These are phyloP conservation scores for Scleroderma bovista DNA, from an alignment of 768 basidiomycete genomes.

Conservation along the genomic window DNA sequence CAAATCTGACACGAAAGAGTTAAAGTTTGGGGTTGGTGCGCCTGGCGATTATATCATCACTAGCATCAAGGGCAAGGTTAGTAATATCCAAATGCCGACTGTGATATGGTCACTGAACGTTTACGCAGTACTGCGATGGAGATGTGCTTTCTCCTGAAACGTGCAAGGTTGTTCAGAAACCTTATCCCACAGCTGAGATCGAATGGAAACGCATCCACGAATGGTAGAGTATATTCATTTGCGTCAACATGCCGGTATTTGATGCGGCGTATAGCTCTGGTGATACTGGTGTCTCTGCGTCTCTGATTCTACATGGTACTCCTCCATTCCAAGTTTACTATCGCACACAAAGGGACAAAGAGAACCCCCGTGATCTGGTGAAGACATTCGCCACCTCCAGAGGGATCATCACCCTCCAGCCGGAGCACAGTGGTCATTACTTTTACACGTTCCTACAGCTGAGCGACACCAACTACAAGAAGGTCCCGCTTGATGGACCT, in stretches of 20 bases:
- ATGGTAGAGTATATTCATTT: conserved; percentile 45
- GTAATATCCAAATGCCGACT: conserved; percentile 1
- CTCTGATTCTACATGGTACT: conserved; percentile 80
- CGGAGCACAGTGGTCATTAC: conserved; percentile 86
- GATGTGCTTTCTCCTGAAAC: conserved; percentile 79
- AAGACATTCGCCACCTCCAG: conserved; percentile 64
- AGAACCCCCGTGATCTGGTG: conserved; percentile 51
- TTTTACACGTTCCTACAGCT: conserved; percentile 74
- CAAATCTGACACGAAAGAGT: conserved; percentile 36
- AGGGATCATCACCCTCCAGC: conserved; percentile 79
- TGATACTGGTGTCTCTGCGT: conserved; percentile 87
- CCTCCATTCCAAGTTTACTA: conserved; percentile 88
- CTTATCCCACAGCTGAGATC: conserved; percentile 77
- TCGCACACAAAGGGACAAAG: conserved; percentile 63
- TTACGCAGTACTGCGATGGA: conserved; percentile 66
- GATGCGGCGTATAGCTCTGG: conserved; percentile 54
- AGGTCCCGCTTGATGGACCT: conserved; percentile 65
- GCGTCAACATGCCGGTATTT: conserved; percentile 2
- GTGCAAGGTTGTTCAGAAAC: conserved; percentile 71
- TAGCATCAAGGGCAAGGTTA: conserved; percentile 64
- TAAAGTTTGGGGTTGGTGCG: conserved; percentile 45
- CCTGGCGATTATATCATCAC: conserved; percentile 78
- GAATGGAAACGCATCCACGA: conserved; percentile 88
- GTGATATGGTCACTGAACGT: conserved; percentile 4
- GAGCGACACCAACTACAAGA: conserved; percentile 81